Percentiles rank a stretch among this genome's conserved stretches.
phyloP scores from a whole-genome alignment of 164 flowering plant species.

The Nymphaea thermarum region DNA sequence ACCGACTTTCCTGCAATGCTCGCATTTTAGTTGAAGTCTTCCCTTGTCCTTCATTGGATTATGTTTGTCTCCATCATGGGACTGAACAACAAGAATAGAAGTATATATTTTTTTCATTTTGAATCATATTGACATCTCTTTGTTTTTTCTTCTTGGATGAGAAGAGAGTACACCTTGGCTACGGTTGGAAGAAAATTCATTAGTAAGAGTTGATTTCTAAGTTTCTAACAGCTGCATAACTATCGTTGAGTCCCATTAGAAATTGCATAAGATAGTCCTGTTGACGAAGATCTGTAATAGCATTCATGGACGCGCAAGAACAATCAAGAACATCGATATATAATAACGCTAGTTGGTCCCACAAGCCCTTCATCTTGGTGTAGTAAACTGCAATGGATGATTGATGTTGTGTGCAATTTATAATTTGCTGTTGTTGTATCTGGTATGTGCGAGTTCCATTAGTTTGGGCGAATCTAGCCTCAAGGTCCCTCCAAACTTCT shows the following conservation, averaged over 20 bases:
- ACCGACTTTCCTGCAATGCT: background rate
- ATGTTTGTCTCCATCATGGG: background rate
- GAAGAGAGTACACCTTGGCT: background rate
- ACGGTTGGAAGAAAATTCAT: background rate
- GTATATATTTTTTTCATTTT: background rate
- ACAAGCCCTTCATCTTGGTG: conserved; percentile 7
- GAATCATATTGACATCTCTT: background rate
- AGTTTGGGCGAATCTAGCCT: conserved; percentile 3
- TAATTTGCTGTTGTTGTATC: conserved; percentile 1
- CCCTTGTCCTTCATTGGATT: background rate
- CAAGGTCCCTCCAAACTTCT: conserved; percentile 8
- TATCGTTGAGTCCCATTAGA: too few relatives aligned
- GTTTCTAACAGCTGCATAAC: too few relatives aligned
- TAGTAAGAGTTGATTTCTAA: background rate
- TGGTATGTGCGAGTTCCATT: conserved; percentile 7
- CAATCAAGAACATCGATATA: background rate
- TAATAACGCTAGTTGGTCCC: conserved; percentile 8
- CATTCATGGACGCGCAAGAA: conserved; percentile 4
- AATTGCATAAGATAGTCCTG: too few relatives aligned
- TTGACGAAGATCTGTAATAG: background rate
- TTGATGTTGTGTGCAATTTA: conserved; percentile 6
- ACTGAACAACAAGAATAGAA: background rate
- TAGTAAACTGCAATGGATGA: conserved; percentile 4
- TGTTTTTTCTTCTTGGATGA: background rate
- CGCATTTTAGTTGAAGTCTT: background rate